phyloP scores from a whole-genome alignment of 306 rosid species.

The Notholithocarpus densiflorus region DNA sequence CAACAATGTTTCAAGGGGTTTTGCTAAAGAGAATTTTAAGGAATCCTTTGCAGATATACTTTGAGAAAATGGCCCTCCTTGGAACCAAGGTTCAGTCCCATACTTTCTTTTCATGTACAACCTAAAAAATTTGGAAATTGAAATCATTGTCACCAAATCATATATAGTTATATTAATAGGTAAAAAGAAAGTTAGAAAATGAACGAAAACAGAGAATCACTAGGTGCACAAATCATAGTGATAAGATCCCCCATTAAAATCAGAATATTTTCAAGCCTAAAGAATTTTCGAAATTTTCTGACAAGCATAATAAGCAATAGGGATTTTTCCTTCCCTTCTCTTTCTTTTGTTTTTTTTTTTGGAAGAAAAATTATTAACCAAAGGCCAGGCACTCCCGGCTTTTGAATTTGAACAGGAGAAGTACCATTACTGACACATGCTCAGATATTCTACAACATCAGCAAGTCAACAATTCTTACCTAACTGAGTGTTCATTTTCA shows the following conservation, averaged over 20 bases:
- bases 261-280: background rate
- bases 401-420: background rate
- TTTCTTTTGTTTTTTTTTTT: background rate
- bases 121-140: conserved; percentile 37
- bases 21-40: conserved; percentile 45
- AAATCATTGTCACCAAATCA: background rate
- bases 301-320: background rate
- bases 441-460: background rate
- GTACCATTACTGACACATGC: background rate
- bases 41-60: conserved; percentile 73
- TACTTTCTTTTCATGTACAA: conserved; percentile 53
- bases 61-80: conserved; percentile 30
- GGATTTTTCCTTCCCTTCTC: background rate
- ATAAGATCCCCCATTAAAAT: background rate
- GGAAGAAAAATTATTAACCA: background rate
- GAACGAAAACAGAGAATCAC: background rate
- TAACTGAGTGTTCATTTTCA: conserved; percentile 49
- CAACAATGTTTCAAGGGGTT: conserved; percentile 62
- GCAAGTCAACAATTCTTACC: conserved; percentile 29
- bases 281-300: background rate
- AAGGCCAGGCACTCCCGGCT: background rate
- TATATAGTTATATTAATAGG: background rate
- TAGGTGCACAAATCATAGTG: background rate
- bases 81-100: conserved; percentile 67
- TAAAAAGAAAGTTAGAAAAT: conserved; percentile 1